Conservation (phyloP, 805 yeast genomes). For the Pichia insulana region DNA sequence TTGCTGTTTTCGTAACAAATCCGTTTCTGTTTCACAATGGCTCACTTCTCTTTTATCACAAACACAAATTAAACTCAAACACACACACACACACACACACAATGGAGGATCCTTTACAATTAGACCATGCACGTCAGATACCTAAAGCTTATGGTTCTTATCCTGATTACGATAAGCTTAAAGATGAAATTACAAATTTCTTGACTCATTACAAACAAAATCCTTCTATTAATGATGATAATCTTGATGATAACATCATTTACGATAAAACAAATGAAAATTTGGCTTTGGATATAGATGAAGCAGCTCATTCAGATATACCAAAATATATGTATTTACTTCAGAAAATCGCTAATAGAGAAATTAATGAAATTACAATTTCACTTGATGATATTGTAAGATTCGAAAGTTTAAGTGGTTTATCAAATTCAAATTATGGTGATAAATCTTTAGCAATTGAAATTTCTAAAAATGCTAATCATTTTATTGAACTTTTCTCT, state of each 20-base stretch:
- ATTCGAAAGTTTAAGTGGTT: constrained; percentile 41
- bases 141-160: constrained; percentile 9
- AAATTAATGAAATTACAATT: constrained; percentile 53
- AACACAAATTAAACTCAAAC: too few relatives aligned
- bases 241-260: constrained; percentile 14
- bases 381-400: constrained; percentile 78
- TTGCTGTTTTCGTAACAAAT: too few relatives aligned
- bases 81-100: too few relatives aligned
- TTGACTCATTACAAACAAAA: constrained; percentile 54
- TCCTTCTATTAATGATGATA: background rate
- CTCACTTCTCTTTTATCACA: too few relatives aligned
- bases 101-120: too few relatives aligned
- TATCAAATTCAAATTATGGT: background rate
- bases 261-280: constrained; percentile 30
- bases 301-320: constrained; percentile 27
- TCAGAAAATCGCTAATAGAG: constrained; percentile 81
- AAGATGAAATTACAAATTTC: constrained; percentile 53
- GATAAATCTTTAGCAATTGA: constrained; percentile 37
- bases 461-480: constrained; percentile 65
- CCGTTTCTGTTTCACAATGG: too few relatives aligned
- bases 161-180: constrained; percentile 57
- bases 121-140: constrained; percentile 1
- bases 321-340: constrained; percentile 70
- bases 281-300: constrained; percentile 19
- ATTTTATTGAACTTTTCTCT: constrained; percentile 71